Conservation (phyloP, 345 rosid species). For the Hirschfeldia incana region DNA sequence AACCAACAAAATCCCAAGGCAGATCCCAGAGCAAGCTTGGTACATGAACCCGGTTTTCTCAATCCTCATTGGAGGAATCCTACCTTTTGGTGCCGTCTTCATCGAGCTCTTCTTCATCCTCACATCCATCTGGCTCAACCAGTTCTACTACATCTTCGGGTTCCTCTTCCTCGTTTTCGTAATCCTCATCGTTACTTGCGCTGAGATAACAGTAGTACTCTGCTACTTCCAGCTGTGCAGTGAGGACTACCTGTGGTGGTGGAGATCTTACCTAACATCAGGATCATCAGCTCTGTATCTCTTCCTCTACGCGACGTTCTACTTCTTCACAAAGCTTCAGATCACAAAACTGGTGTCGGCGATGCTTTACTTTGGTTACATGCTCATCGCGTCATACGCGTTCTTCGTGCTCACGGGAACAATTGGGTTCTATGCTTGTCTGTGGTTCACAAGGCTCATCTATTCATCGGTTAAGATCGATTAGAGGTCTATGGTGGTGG, state of each 20-base stretch:
- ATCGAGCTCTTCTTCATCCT: conserved; percentile 86
- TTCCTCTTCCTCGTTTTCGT: conserved; percentile 75
- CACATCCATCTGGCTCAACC: conserved; percentile 89
- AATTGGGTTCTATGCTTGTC: conserved; percentile 80
- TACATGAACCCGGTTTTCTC: conserved; percentile 86
- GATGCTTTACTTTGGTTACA: conserved; percentile 72
- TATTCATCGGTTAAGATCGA: conserved; percentile 87
- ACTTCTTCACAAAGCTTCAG: conserved; percentile 87
- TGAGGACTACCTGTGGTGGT: conserved; percentile 88
- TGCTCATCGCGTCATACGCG: conserved; percentile 71
- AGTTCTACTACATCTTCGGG: conserved; percentile 85
- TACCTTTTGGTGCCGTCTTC: conserved; percentile 85
- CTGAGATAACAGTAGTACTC: conserved; percentile 73
- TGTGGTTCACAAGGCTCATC: conserved; percentile 85
- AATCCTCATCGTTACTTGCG: conserved; percentile 70
- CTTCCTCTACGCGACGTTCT: conserved; percentile 77
- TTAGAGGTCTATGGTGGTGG: conserved; percentile 24
- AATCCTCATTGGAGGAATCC: conserved; percentile 74
- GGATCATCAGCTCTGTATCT: conserved; percentile 81
- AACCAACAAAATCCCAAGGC: conserved; percentile 80
- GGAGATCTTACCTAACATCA: conserved; percentile 86
- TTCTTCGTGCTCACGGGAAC: conserved; percentile 78
- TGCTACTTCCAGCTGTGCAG: conserved; percentile 92
- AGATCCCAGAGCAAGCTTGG: conserved; percentile 90
- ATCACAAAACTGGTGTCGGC: conserved; percentile 78